Base-by-base conservation (phyloP, 345 rosid genomes). In the Ailanthus altissimus region DNA sequence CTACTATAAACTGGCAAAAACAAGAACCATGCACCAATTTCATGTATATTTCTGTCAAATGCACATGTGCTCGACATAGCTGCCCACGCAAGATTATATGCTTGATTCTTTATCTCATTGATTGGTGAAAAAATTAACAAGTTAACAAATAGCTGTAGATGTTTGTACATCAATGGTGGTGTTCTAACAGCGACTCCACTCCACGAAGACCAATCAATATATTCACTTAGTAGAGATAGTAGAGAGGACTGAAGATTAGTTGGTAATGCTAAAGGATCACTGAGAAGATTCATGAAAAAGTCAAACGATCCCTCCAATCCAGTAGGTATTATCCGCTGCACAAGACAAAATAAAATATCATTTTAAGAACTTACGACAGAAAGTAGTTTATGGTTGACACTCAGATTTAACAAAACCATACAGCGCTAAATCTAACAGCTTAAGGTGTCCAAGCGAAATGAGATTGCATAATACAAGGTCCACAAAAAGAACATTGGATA, bases 21-120 rank as follows among this genome's bases (percentile, higher is more conserved):
- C 64, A 85, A 78, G 84, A 93, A 84, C 99, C 99, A 96, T 20
- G 89, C 88, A 77, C 69, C 85, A 84, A 86, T 84, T 85, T 93
- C 99, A 70, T 75, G 72, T 45, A 73, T 79, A 78, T 90, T 87
- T 79, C 84, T 84, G 69, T 93, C 97, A 87, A 96, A 96, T 75
- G 98, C 97, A 82, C 98, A 97, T 8, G 94, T 93, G 74, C 98
- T 93, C 62, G 75, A 84, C 94, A 96, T 87, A 82, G 97, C 90
- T 74, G 90, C 91, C 71, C 67, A 66, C 70, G 97, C 93, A 80
- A 96, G 86, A 78, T 76, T 75, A 82, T 86, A 82, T 10, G 95
- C 88, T 63, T 87, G 93, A 83, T 85, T 85, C 85, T 84, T 89
- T 72, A 90, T 87, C 78, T 78, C 86, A 65, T 32, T 47, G 74